Evolutionary conservation across 2,329 filamentous ascomycete species (phyloP).

Genomic region (Colletotrichum sansevieriae): DNA sequence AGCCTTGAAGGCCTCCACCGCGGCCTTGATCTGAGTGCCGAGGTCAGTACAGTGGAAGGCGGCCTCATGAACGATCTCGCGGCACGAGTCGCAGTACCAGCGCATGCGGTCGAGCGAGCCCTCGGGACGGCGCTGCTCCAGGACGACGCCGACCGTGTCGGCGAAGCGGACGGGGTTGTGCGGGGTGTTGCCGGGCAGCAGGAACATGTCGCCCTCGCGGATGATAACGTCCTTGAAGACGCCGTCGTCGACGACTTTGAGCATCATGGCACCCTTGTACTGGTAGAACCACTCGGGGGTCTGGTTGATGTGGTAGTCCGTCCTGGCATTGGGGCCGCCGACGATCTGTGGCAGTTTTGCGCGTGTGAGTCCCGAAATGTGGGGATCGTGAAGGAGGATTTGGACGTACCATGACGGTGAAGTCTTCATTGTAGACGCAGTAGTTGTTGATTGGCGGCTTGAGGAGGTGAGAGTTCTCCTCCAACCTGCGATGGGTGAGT

Average conservation of each 20-base stretch:
- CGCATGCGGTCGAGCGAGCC: constrained; percentile 81
- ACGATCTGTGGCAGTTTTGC: constrained; percentile 72
- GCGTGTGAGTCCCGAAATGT: background rate
- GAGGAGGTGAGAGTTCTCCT: constrained; percentile 90
- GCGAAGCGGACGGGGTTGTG: constrained; percentile 96
- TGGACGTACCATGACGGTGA: constrained; percentile 80
- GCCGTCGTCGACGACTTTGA: constrained; percentile 85
- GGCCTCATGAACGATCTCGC: constrained; percentile 83
- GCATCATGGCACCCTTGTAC: constrained; percentile 90
- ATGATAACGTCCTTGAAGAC: constrained; percentile 88
- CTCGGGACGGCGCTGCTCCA: constrained; percentile 85
- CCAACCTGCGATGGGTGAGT: constrained; percentile 72
- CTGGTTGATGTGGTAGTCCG: constrained; percentile 98
- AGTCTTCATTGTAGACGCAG: constrained; percentile 89
- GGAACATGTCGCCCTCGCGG: constrained; percentile 92
- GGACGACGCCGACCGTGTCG: constrained; percentile 91
- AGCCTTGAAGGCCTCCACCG: constrained; percentile 83
- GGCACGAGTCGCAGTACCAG: constrained; percentile 88
- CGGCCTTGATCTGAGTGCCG: constrained; percentile 93
- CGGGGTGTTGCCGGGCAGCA: constrained; percentile 93
- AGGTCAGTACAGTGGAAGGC: constrained; percentile 90
- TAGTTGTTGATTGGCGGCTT: constrained; percentile 97
- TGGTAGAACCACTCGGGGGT: constrained; percentile 99
- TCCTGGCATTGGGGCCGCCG: constrained; percentile 94
- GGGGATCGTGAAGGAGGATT: background rate